Evolutionary conservation across 139 green algal genomes (phyloP).

Genomic region (Eudorina sp.): DNA sequence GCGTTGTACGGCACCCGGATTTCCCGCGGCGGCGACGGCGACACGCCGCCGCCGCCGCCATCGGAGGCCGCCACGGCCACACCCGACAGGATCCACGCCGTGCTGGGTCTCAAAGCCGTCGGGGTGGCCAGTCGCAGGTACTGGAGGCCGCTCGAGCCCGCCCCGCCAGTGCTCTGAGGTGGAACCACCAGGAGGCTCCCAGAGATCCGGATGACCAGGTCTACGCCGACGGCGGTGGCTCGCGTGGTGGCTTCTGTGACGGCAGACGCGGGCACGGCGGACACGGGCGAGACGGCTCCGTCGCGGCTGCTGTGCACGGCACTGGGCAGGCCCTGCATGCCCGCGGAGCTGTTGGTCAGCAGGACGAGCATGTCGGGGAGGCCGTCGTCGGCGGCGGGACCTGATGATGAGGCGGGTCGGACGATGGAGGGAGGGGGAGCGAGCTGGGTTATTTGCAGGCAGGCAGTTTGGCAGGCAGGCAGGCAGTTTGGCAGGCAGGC

Average conservation of each 20-base stretch:
- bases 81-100: background rate
- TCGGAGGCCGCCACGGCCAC: background rate
- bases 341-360: background rate
- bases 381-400: background rate
- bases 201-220: background rate
- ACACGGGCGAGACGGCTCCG: background rate
- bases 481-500: no score
- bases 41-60: background rate
- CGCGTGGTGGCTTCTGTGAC: background rate
- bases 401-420: background rate
- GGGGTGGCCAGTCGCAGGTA: background rate
- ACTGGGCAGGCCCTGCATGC: background rate
- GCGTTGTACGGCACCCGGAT: constrained; percentile 15
- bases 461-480: no score
- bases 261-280: background rate
- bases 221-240: background rate
- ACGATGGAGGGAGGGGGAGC: background rate
- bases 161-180: background rate
- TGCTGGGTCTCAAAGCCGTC: background rate
- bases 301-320: background rate
- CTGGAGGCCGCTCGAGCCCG: background rate
- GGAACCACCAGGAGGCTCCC: background rate
- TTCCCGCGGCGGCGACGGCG: background rate
- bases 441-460: background rate
- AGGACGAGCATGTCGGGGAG: background rate